Percentiles rank a stretch among this genome's conserved stretches.
These are phyloP conservation scores for Teunomyces stri DNA, from an alignment of 805 yeast genomes.

Conservation along the genomic window DNA sequence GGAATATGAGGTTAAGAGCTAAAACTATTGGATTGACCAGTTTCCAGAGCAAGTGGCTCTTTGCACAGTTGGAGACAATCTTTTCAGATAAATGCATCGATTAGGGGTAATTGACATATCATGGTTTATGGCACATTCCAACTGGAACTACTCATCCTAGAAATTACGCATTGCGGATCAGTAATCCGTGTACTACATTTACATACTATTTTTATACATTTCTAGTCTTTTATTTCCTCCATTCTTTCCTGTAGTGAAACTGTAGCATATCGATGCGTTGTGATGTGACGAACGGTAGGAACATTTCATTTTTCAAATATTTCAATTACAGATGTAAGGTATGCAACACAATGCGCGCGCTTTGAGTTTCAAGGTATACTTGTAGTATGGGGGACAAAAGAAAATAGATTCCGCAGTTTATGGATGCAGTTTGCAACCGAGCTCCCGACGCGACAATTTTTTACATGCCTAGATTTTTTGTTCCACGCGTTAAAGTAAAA, in stretches of 20 bases:
- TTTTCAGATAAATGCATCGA: slow-evolving; percentile 54
- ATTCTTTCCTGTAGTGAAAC: not conserved
- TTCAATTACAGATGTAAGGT: not conserved
- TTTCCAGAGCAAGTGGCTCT: slow-evolving; percentile 61
- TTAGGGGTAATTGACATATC: slow-evolving; percentile 16
- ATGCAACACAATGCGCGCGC: not conserved
- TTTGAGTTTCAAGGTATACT: not conserved
- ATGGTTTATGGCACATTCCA: not conserved
- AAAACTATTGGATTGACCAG: slow-evolving; percentile 53
- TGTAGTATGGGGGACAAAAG: not conserved
- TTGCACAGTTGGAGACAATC: slow-evolving; percentile 46
- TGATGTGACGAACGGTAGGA: not conserved
- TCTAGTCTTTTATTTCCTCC: not conserved
- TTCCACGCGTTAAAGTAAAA: not conserved
- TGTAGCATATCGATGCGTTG: not conserved
- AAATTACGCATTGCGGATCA: not conserved
- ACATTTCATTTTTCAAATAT: not conserved
- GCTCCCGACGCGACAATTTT: not conserved
- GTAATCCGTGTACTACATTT: slow-evolving; percentile 1
- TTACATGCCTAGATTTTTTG: not conserved
- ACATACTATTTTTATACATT: slow-evolving; percentile 4
- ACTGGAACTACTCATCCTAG: not conserved
- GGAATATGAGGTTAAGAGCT: slow-evolving; percentile 67
- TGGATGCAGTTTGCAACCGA: not conserved
- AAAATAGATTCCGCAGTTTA: not conserved